Conservation (phyloP, 2,329 filamentous ascomycete genomes). For the Chrysosporium keratinophilum region DNA sequence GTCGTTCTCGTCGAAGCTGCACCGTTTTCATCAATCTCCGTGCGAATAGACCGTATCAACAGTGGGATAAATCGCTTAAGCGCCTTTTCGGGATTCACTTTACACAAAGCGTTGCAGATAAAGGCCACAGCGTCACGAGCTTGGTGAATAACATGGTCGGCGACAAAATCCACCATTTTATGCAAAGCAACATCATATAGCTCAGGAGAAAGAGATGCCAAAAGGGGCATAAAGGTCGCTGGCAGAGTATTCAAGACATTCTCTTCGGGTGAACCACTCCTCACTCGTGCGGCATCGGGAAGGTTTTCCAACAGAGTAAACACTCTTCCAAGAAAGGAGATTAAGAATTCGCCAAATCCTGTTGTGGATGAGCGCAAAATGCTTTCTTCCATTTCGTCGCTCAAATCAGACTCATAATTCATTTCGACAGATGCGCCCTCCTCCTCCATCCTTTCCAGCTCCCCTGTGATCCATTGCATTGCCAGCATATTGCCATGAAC, state of each 20-base stretch:
- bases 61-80: slow-evolving; percentile 84
- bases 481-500: slow-evolving; percentile 67
- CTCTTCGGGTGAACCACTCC: slow-evolving; percentile 87
- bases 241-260: slow-evolving; percentile 94
- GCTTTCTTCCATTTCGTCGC: slow-evolving; percentile 73
- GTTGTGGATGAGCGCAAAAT: slow-evolving; percentile 91
- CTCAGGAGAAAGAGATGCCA: slow-evolving; percentile 82
- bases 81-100: slow-evolving; percentile 88
- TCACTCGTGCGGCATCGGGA: slow-evolving; percentile 76
- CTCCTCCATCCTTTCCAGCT: slow-evolving; percentile 87
- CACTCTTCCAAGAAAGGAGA: slow-evolving; percentile 82
- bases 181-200: slow-evolving; percentile 85
- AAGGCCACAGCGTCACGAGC: slow-evolving; percentile 97
- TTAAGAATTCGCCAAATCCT: slow-evolving; percentile 83
- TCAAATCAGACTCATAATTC: slow-evolving; percentile 71
- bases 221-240: slow-evolving; percentile 78
- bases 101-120: slow-evolving; percentile 92
- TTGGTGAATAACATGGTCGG: slow-evolving; percentile 91
- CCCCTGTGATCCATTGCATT: slow-evolving; percentile 83
- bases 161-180: slow-evolving; percentile 84
- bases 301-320: slow-evolving; percentile 93
- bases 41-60: slow-evolving; percentile 81
- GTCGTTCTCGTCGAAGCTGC: slow-evolving; percentile 91
- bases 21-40: slow-evolving; percentile 93
- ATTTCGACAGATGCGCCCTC: slow-evolving; percentile 77